A percentile compares a stretch with the other conserved stretches of the same genome.
Conservation (phyloP, 2,329 filamentous ascomycete genomes). For the Cladobotryum mycophilum region DNA sequence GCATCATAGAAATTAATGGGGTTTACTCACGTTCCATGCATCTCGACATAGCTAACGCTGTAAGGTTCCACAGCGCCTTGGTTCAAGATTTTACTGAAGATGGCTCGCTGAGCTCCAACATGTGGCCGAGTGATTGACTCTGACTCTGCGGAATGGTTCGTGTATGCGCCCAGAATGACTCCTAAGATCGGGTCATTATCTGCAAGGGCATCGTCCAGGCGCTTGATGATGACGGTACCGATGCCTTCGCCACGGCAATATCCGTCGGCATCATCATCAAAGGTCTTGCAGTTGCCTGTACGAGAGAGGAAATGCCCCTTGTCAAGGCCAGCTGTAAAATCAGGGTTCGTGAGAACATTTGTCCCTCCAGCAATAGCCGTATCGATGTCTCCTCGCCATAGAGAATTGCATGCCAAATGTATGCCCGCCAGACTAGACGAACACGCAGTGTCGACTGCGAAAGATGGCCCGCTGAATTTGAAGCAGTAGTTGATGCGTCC, state of each 20-base stretch:
- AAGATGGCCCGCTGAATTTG: slow-evolving; percentile 67
- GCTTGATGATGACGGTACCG: slow-evolving; percentile 69
- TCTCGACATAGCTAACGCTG: slow-evolving; percentile 78
- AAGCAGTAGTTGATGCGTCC: slow-evolving; percentile 73
- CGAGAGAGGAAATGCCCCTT: slow-evolving; percentile 71
- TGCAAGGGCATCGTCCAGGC: slow-evolving; percentile 68
- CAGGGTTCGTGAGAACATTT: slow-evolving; percentile 74
- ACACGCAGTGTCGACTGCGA: slow-evolving; percentile 69
- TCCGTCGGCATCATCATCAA: slow-evolving; percentile 73
- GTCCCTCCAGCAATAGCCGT: slow-evolving; percentile 74
- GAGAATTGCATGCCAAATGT: slow-evolving; percentile 32
- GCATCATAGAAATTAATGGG: not conserved
- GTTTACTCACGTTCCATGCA: slow-evolving; percentile 63
- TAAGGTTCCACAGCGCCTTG: slow-evolving; percentile 69
- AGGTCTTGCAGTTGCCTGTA: slow-evolving; percentile 56
- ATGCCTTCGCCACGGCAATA: slow-evolving; percentile 77
- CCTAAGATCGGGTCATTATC: slow-evolving; percentile 75
- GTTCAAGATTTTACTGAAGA: slow-evolving; percentile 60
- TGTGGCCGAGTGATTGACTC: slow-evolving; percentile 68
- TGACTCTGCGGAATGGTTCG: slow-evolving; percentile 66
- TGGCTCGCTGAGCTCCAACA: slow-evolving; percentile 52
- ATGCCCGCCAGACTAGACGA: slow-evolving; percentile 69
- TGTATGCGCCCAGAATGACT: slow-evolving; percentile 59
- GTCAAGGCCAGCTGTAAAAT: slow-evolving; percentile 70
- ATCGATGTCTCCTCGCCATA: slow-evolving; percentile 67